Conservation (phyloP, 441 rosid species). For the Erodium texanum region DNA sequence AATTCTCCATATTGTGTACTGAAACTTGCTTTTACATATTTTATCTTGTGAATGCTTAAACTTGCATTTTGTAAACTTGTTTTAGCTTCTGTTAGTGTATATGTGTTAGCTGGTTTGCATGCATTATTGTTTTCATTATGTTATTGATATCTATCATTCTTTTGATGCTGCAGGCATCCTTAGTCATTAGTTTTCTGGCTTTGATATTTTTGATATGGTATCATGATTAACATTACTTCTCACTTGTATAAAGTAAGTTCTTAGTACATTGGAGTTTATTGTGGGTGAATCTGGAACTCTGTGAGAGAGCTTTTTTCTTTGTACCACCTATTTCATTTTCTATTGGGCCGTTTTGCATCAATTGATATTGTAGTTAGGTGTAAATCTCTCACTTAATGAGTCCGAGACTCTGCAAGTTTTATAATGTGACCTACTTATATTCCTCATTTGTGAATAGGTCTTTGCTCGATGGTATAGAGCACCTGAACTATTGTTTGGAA, state of each 20-base stretch:
- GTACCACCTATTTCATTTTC: not conserved
- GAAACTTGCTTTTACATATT: not conserved
- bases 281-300: not conserved
- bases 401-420: not conserved
- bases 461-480: constrained; percentile 53
- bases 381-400: not conserved
- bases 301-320: not conserved
- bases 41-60: not conserved
- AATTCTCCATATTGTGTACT: not conserved
- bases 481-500: constrained; percentile 42
- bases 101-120: not conserved
- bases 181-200: not conserved
- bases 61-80: not conserved
- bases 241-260: too few relatives aligned
- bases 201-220: not conserved
- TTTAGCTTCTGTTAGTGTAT: not conserved
- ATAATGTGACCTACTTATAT: not conserved
- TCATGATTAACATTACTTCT: not conserved
- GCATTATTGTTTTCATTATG: not conserved
- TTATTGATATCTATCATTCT: not conserved
- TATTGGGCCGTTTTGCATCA: not conserved
- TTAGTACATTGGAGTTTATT: not conserved
- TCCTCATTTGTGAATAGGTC: constrained; percentile 21
- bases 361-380: not conserved
- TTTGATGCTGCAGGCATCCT: not conserved